Percentiles rank a stretch among this genome's conserved stretches.
phyloP scores from a whole-genome alignment of 78 protist species.

The Anaeramoeba ignava region DNA sequence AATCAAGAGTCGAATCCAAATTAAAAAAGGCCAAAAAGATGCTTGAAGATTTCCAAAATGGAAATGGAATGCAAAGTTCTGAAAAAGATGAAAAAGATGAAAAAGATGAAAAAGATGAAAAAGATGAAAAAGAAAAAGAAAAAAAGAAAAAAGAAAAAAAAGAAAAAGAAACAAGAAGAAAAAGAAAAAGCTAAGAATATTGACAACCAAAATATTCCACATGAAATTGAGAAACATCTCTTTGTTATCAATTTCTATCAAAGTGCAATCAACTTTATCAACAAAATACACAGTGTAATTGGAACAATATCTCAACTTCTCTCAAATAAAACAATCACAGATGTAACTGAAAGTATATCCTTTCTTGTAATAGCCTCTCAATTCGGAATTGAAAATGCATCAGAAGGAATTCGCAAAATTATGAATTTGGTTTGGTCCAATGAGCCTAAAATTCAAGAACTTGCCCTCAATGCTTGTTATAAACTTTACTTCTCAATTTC shows the following conservation, averaged over 20 bases:
- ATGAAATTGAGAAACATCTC: background rate
- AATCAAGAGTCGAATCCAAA: background rate
- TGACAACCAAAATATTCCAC: background rate
- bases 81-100: background rate
- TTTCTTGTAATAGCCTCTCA: background rate
- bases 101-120: background rate
- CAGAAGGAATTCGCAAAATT: background rate
- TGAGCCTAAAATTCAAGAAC: too few species aligned
- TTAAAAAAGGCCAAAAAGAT: too few species aligned
- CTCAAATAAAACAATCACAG: background rate
- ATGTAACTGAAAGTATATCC: background rate
- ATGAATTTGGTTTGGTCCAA: too few species aligned
- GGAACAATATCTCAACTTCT: background rate
- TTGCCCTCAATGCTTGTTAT: too few species aligned
- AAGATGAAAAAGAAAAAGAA: background rate
- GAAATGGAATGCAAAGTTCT: background rate
- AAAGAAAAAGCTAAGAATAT: background rate
- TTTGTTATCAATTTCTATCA: background rate
- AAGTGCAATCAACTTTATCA: background rate
- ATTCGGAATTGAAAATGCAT: background rate
- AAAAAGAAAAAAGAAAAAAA: background rate
- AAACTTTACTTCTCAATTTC: too few species aligned
- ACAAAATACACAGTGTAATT: background rate
- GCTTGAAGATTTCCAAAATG: background rate
- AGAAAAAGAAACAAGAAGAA: background rate